These are phyloP conservation scores for Monascus ruber DNA, from an alignment of 2,329 filamentous ascomycete species.

Conservation along the genomic window DNA sequence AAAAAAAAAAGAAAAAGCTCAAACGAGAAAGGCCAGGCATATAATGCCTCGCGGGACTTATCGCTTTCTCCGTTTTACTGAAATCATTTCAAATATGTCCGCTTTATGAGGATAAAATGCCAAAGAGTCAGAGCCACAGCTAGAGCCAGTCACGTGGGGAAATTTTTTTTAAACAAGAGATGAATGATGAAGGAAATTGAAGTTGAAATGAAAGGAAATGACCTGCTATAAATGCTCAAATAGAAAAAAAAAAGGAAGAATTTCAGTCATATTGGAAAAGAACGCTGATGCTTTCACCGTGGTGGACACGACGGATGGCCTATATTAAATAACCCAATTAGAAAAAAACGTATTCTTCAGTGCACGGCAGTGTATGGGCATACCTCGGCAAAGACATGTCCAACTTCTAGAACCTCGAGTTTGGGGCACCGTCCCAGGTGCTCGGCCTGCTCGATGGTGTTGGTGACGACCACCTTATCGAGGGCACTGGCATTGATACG, in stretches of 20 bases:
- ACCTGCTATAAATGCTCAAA: too few species aligned
- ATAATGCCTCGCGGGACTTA: too few species aligned
- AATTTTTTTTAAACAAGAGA: too few species aligned
- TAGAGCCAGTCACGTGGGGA: too few species aligned
- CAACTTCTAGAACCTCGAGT: constrained; percentile 82
- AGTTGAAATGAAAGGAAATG: too few species aligned
- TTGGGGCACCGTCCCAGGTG: constrained; percentile 70
- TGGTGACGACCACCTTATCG: constrained; percentile 90
- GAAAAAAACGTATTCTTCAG: constrained; percentile 1
- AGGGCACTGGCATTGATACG: constrained; percentile 87
- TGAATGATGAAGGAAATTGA: too few species aligned
- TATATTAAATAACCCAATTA: constrained; percentile 15
- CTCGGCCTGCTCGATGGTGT: constrained; percentile 81
- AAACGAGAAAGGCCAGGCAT: too few species aligned
- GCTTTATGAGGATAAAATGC: too few species aligned
- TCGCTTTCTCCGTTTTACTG: too few species aligned
- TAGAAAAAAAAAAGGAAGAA: not conserved
- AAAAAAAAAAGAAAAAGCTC: too few species aligned
- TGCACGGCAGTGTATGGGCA: constrained; percentile 7
- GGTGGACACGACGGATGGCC: constrained; percentile 88
- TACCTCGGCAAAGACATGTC: constrained; percentile 79
- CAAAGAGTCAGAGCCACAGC: too few species aligned
- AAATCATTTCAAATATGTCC: too few species aligned
- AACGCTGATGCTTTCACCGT: constrained; percentile 94
- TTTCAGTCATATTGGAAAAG: constrained; percentile 72